phyloP scores from a whole-genome alignment of 805 yeast genomes.

The Ogataea paraovalis region DNA sequence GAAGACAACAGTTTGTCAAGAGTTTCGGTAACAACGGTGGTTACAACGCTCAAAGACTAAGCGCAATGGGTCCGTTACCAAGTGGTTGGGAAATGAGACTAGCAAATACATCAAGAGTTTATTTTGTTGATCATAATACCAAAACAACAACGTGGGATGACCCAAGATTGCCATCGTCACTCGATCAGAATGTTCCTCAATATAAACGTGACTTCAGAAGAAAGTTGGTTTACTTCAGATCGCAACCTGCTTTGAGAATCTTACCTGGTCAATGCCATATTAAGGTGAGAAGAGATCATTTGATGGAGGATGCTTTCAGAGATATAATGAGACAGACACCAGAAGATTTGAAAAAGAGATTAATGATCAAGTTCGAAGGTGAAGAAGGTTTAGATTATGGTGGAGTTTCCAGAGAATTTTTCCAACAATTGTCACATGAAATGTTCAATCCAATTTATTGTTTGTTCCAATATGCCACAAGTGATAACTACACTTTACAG shows the following conservation, averaged over 20 bases:
- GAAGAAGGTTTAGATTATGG: conserved; percentile 99
- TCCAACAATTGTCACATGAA: conserved; percentile 93
- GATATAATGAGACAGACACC: conserved; percentile 99
- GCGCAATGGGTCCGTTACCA: conserved; percentile 96
- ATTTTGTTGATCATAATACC: conserved; percentile 98
- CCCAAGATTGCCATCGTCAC: conserved; percentile 94
- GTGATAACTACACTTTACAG: conserved; percentile 95
- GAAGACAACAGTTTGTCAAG: conserved; percentile 97
- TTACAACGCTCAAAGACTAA: conserved; percentile 95
- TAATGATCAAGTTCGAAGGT: conserved; percentile 98
- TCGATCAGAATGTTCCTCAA: conserved; percentile 98
- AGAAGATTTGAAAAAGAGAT: conserved; percentile 93
- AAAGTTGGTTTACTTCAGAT: conserved; percentile 94
- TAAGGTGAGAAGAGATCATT: conserved; percentile 93
- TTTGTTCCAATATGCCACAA: conserved; percentile 94
- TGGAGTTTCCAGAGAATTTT: conserved; percentile 98
- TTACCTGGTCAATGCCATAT: conserved; percentile 98
- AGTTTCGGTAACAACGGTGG: conserved; percentile 89
- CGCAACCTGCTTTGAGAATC: conserved; percentile 96
- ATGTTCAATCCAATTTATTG: conserved; percentile 99
- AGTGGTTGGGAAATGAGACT: conserved; percentile 99
- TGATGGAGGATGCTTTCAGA: conserved; percentile 96
- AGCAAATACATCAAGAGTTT: conserved; percentile 97
- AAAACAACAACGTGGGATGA: conserved; percentile 99
- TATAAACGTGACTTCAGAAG: conserved; percentile 98